Evolutionary conservation across 192 early-diverging fungal species (phyloP).

Genomic region (Coemansia sp.): DNA sequence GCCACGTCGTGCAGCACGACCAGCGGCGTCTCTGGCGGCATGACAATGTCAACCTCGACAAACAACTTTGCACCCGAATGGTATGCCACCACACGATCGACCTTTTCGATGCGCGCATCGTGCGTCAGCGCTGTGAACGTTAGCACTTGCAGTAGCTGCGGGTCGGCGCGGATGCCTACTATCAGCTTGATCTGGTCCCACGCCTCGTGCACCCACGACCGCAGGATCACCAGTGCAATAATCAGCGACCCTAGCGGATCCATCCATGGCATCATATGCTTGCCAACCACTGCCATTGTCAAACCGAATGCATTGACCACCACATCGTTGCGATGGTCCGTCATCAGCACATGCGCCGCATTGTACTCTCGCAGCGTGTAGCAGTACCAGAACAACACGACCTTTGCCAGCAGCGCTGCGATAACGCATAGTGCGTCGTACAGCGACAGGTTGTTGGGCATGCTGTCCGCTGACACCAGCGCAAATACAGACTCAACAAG

Average conservation of each 20-base stretch:
- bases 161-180: slow-evolving; percentile 79
- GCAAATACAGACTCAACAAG: slow-evolving; percentile 67
- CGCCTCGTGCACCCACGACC: slow-evolving; percentile 65
- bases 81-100: slow-evolving; percentile 83
- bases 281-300: slow-evolving; percentile 62
- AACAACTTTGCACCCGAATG: slow-evolving; percentile 84
- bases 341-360: slow-evolving; percentile 62
- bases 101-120: slow-evolving; percentile 63
- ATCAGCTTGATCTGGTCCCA: slow-evolving; percentile 76
- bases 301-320: slow-evolving; percentile 72
- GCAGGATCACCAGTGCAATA: slow-evolving; percentile 67
- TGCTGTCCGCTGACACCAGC: slow-evolving; percentile 48
- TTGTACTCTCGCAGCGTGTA: slow-evolving; percentile 57
- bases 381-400: slow-evolving; percentile 70
- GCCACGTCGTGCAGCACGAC: slow-evolving; percentile 88
- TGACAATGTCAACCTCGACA: slow-evolving; percentile 96
- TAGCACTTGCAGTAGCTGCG: slow-evolving; percentile 72
- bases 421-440: slow-evolving; percentile 59
- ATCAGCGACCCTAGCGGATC: slow-evolving; percentile 71
- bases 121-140: slow-evolving; percentile 87
- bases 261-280: slow-evolving; percentile 64
- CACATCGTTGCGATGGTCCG: slow-evolving; percentile 76
- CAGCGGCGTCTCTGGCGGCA: slow-evolving; percentile 79
- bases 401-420: slow-evolving; percentile 62
- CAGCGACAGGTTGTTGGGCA: slow-evolving; percentile 47